These are phyloP conservation scores for Geoglossum glabrum DNA, from an alignment of 495 filamentous ascomycete genomes.

Conservation along the genomic window DNA sequence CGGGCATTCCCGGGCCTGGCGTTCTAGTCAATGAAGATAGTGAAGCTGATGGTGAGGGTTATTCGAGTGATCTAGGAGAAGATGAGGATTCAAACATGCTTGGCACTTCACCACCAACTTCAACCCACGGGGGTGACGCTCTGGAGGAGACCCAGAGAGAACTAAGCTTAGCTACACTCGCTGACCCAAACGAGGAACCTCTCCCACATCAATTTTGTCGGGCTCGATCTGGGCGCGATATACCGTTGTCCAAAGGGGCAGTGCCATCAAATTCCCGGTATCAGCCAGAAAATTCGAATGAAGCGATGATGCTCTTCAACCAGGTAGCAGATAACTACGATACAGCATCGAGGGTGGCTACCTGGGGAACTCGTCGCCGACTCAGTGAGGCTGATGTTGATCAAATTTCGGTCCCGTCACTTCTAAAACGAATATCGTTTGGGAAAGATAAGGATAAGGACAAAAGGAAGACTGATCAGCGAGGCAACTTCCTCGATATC, in stretches of 20 bases:
- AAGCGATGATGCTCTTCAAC: constrained; percentile 29
- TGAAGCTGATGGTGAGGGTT: background rate
- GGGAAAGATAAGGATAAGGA: constrained; percentile 24
- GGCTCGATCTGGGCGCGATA: background rate
- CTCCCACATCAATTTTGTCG: background rate
- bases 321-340: constrained; percentile 29
- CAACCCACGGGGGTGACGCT: background rate
- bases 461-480: constrained; percentile 19
- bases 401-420: constrained; percentile 29
- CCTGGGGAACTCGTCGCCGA: constrained; percentile 41
- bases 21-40: constrained; percentile 1
- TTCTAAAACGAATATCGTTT: constrained; percentile 43
- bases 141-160: background rate
- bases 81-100: background rate
- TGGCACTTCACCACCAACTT: background rate
- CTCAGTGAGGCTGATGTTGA: constrained; percentile 41
- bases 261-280: background rate
- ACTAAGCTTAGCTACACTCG: background rate
- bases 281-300: constrained; percentile 30
- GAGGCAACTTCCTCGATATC: constrained; percentile 20
- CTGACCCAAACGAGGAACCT: background rate
- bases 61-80: background rate
- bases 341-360: constrained; percentile 43
- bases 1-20: background rate
- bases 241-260: background rate